Conservation (phyloP, 2,329 filamentous ascomycete genomes). For the Colletotrichum sp. region DNA sequence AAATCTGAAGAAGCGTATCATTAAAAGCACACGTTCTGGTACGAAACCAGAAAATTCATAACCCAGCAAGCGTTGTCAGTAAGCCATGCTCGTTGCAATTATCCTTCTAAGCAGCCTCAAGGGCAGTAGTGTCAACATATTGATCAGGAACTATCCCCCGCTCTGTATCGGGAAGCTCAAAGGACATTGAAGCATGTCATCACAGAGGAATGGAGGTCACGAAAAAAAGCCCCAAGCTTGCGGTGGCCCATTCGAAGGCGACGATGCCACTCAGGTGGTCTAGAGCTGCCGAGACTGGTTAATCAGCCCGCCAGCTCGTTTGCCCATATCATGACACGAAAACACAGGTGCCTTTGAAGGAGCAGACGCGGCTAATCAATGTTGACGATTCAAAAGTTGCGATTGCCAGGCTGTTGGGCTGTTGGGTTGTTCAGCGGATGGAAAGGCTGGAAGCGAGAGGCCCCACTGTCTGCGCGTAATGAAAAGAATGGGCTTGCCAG, state of each 20-base stretch:
- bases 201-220: not conserved
- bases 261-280: not conserved
- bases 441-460: not conserved
- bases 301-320: not conserved
- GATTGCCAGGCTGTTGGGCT: not conserved
- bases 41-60: not conserved
- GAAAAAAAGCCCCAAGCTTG: not conserved
- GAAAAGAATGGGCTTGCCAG: not conserved
- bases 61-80: not conserved
- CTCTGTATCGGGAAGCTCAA: not conserved
- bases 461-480: conserved; percentile 11
- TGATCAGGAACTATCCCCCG: not conserved
- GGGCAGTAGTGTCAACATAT: not conserved
- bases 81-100: not conserved
- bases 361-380: not conserved
- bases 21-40: not conserved
- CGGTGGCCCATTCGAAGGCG: not conserved
- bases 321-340: not conserved
- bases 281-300: not conserved
- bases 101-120: not conserved
- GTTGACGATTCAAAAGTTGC: not conserved
- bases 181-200: not conserved
- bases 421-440: not conserved
- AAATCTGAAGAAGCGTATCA: not conserved
- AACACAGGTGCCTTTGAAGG: not conserved